Evolutionary conservation across 768 basidiomycete species (phyloP), one percentile per base, ranked within the genome.

Genomic region (Multifurca ochricompacta): DNA sequence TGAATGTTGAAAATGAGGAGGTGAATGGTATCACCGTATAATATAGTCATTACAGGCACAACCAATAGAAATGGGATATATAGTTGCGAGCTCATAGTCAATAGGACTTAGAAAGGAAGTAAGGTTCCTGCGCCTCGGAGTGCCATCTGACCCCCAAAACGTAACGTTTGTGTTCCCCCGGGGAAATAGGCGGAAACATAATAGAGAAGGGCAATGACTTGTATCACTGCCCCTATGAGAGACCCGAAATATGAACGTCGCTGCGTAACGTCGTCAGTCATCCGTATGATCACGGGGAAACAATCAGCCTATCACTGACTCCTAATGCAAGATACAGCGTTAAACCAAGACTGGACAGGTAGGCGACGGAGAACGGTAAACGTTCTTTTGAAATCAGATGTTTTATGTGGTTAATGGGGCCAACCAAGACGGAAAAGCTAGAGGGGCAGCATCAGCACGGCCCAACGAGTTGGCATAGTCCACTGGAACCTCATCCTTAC

Each of bases 161-260:
- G 80, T 19, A 92, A 73, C 1, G 91, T 91, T 62, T 85, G 83
- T 27, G 77, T 77, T 27, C 86, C 95, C 9, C 90, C 93, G 18
- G 96, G 96, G 71, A 99, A 98, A 72, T 97, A 98, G 0, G 93
- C 93, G 16, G 92, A 75, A 6, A 98, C 77, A 66, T 99, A 99
- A 13, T 87, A 77, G 13, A 96, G 74, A 16, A 99, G 80, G 2
- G 94, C 83, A 40, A 88, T 72, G 36, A 96, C 81, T 80, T 91
- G 93, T 3, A 96, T 75, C 32, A 83, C 78, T 11, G 88, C 92
- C 30, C 82, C 82, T 50, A 96, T 65, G 35, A 99, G 70, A 1
- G 91, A 94, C 7, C 91, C 91, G 27, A 99, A 59, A 57, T 91
- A 92, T 18, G 92, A 92, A 44, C 85, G 82, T 11, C 77, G 75